These are phyloP conservation scores for Areca catechu DNA, from an alignment of 176 grass and related monocot genomes.

Conservation along the genomic window DNA sequence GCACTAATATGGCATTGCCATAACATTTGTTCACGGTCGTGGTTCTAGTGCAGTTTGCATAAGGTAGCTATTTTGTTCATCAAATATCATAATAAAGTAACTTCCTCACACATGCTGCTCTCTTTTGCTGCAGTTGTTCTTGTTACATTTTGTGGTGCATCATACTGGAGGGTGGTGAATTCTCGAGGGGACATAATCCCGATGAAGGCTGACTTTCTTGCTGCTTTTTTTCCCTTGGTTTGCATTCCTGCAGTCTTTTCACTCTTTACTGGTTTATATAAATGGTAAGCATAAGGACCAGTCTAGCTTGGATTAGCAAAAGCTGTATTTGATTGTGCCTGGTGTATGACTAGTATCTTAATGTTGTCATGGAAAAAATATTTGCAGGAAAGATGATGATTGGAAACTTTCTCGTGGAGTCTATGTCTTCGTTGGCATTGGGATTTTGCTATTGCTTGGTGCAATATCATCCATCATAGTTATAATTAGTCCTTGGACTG, in stretches of 20 bases:
- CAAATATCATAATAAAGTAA: too few species aligned
- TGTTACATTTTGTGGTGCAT: constrained; percentile 69
- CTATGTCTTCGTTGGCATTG: constrained; percentile 88
- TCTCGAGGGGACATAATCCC: constrained; percentile 71
- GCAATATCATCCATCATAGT: constrained; percentile 67
- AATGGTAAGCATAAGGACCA: constrained; percentile 45
- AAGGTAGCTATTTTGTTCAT: too few species aligned
- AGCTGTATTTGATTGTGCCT: too few species aligned
- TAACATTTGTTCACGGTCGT: too few species aligned
- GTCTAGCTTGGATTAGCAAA: not conserved
- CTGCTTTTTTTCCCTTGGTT: constrained; percentile 88
- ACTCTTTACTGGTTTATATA: constrained; percentile 79
- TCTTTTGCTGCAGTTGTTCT: constrained; percentile 52
- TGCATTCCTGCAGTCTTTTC: constrained; percentile 91
- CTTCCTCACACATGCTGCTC: too few species aligned
- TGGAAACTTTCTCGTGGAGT: constrained; percentile 87
- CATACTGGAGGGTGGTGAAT: constrained; percentile 95
- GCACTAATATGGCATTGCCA: not conserved
- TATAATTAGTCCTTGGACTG: constrained; percentile 85
- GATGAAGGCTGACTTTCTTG: constrained; percentile 86
- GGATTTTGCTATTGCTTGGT: constrained; percentile 72
- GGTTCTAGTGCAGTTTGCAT: too few species aligned
- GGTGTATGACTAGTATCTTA: not conserved
- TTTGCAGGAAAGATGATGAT: constrained; percentile 97
- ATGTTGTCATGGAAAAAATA: constrained; percentile 20